A percentile compares a stretch with the other conserved stretches of the same genome.
Evolutionary conservation across 768 basidiomycete genomes (phyloP).

Genomic region (Paxillus ammoniavirescens): DNA sequence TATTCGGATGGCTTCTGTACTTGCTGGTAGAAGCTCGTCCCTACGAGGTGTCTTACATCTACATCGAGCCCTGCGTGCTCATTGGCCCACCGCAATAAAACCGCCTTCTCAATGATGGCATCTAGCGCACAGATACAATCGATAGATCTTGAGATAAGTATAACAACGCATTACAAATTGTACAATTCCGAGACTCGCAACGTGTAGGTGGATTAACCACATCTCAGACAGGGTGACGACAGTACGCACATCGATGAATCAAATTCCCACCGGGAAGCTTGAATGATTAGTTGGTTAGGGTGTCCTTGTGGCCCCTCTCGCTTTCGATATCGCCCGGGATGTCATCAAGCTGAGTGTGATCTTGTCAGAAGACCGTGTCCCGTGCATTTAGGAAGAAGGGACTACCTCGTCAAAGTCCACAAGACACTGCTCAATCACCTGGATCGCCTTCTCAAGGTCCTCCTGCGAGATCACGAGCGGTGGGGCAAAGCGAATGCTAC

Average conservation of each 20-base stretch:
- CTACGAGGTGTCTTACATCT: constrained; percentile 63
- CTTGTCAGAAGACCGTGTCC: background rate
- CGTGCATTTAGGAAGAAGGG: background rate
- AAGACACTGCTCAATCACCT: constrained; percentile 74
- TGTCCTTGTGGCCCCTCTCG: constrained; percentile 55
- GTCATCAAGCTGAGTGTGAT: constrained; percentile 40
- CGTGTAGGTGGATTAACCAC: background rate
- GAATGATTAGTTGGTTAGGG: constrained; percentile 20
- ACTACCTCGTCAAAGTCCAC: constrained; percentile 77
- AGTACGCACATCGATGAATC: no score
- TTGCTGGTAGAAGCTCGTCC: constrained; percentile 38
- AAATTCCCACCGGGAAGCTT: no score
- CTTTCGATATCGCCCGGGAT: constrained; percentile 67
- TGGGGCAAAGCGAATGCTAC: constrained; percentile 93
- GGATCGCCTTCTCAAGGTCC: constrained; percentile 72
- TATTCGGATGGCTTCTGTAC: constrained; percentile 49
- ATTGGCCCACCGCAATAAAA: background rate
- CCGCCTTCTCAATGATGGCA: no score
- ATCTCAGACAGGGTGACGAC: no score
- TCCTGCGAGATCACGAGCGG: constrained; percentile 92
- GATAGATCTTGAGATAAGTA: background rate
- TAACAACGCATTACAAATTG: background rate
- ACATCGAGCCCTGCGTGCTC: background rate
- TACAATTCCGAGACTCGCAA: background rate
- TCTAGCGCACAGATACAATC: no score